These are phyloP conservation scores for Linnemannia elongata DNA, from an alignment of 192 early-diverging fungal genomes.

Conservation along the genomic window DNA sequence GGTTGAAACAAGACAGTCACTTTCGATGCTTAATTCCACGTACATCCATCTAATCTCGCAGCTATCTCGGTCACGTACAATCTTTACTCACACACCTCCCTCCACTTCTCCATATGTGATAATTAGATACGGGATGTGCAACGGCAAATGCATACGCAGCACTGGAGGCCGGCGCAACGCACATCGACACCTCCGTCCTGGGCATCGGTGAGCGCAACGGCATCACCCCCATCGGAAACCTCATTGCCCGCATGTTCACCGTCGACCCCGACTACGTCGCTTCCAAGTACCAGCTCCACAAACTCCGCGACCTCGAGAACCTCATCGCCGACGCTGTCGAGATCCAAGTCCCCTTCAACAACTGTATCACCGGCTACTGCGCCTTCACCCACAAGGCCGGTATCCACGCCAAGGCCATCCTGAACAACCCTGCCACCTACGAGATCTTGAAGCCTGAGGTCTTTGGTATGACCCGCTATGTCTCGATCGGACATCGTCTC, in stretches of 20 bases:
- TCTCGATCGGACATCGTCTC: constrained; percentile 95
- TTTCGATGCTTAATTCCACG: background rate
- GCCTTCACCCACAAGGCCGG: constrained; percentile 99
- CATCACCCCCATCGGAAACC: constrained; percentile 94
- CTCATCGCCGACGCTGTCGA: constrained; percentile 95
- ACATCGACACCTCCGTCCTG: constrained; percentile 97
- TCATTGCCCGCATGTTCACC: constrained; percentile 96
- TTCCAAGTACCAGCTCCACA: constrained; percentile 93
- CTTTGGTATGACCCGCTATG: constrained; percentile 99
- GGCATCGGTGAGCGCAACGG: constrained; percentile 99
- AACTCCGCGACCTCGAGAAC: constrained; percentile 96
- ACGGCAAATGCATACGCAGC: constrained; percentile 98
- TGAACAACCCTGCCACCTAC: constrained; percentile 99
- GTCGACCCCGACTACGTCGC: constrained; percentile 93
- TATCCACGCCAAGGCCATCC: constrained; percentile 99
- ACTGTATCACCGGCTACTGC: constrained; percentile 99
- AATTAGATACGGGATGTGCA: constrained; percentile 92
- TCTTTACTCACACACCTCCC: background rate
- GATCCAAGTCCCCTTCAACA: constrained; percentile 98
- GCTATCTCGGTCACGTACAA: background rate
- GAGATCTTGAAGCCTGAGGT: constrained; percentile 98
- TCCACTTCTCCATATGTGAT: background rate
- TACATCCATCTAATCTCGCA: constrained; percentile 11
- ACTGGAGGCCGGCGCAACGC: constrained; percentile 96
- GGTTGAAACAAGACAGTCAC: constrained; percentile 16